Percentiles rank a stretch among this genome's conserved stretches.
phyloP scores from a whole-genome alignment of 805 yeast species.

The Starmera amethionina region DNA sequence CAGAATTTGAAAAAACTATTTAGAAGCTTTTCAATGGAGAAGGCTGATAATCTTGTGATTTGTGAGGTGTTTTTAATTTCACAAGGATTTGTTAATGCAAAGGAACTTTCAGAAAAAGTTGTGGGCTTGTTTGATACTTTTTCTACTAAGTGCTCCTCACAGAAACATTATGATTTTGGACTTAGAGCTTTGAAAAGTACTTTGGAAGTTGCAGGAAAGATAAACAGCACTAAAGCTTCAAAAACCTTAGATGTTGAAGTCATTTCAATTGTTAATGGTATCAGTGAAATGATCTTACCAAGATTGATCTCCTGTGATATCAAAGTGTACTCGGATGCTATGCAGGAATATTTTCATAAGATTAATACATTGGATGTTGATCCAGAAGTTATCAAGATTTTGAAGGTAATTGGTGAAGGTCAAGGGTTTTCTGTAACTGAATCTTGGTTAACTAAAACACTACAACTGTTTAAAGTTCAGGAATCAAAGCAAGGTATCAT shows the following conservation, averaged over 20 bases:
- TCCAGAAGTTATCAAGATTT: conserved; percentile 15
- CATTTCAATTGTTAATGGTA: conserved; percentile 36
- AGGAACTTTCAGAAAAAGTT: conserved; percentile 32
- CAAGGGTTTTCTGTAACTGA: conserved; percentile 25
- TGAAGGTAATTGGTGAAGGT: conserved; percentile 20
- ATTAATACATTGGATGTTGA: conserved; percentile 15
- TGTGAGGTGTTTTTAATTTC: conserved; percentile 64
- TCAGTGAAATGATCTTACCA: conserved; percentile 59
- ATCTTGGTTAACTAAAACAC: conserved; percentile 42
- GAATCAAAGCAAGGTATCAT: conserved; percentile 68
- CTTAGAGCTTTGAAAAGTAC: conserved; percentile 69
- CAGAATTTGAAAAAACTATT: conserved; percentile 78
- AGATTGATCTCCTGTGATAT: conserved; percentile 50
- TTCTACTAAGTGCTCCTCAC: conserved; percentile 32
- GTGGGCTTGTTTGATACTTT: conserved; percentile 47
- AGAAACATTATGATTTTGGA: conserved; percentile 85
- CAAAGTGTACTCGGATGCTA: conserved; percentile 21
- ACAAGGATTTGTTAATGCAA: conserved; percentile 53
- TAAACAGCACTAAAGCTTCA: conserved; percentile 21
- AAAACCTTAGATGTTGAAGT: conserved; percentile 15
- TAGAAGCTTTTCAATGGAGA: conserved; percentile 61
- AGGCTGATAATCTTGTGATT: conserved; percentile 62
- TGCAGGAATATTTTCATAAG: conserved; percentile 20
- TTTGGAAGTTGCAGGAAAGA: conserved; percentile 45
- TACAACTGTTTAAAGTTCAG: conserved; percentile 55